phyloP scores from a whole-genome alignment of 1,139 yeast genomes.

The Geotrichum carabidarum region DNA sequence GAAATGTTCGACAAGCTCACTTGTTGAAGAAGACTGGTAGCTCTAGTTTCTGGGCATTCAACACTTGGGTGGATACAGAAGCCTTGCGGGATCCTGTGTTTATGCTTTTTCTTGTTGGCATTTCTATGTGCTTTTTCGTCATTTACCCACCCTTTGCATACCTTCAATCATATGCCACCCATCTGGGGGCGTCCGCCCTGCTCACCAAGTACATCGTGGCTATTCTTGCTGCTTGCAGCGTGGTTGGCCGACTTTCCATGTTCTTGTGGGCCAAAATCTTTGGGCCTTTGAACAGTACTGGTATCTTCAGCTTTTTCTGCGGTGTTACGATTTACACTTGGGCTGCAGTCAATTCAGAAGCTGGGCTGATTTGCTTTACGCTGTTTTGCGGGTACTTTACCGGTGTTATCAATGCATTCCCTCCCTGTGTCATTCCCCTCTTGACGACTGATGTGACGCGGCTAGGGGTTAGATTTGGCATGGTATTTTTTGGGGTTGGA shows the following conservation, averaged over 20 bases:
- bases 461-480: slow-evolving; percentile 50
- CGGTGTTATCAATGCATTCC: slow-evolving; percentile 44
- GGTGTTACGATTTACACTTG: not conserved
- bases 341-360: slow-evolving; percentile 2
- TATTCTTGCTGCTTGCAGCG: slow-evolving; percentile 2
- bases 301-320: not conserved
- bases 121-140: slow-evolving; percentile 8
- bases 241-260: slow-evolving; percentile 10
- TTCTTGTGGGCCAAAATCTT: slow-evolving; percentile 8
- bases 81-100: slow-evolving; percentile 13
- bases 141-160: slow-evolving; percentile 10
- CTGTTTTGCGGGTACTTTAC: slow-evolving; percentile 45
- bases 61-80: slow-evolving; percentile 11
- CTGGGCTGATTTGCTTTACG: slow-evolving; percentile 7
- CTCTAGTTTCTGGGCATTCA: not conserved
- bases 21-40: slow-evolving; percentile 7
- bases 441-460: slow-evolving; percentile 45
- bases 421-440: slow-evolving; percentile 44
- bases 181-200: not conserved
- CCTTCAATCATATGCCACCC: slow-evolving; percentile 12
- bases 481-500: slow-evolving; percentile 44
- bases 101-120: slow-evolving; percentile 14
- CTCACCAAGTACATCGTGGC: slow-evolving; percentile 9
- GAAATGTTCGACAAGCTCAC: slow-evolving; percentile 4
- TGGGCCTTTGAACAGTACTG: slow-evolving; percentile 12